Percentiles rank a stretch among this genome's conserved stretches.
Conservation (phyloP, 2,329 filamentous ascomycete genomes). For the Diaporthe vaccinii region DNA sequence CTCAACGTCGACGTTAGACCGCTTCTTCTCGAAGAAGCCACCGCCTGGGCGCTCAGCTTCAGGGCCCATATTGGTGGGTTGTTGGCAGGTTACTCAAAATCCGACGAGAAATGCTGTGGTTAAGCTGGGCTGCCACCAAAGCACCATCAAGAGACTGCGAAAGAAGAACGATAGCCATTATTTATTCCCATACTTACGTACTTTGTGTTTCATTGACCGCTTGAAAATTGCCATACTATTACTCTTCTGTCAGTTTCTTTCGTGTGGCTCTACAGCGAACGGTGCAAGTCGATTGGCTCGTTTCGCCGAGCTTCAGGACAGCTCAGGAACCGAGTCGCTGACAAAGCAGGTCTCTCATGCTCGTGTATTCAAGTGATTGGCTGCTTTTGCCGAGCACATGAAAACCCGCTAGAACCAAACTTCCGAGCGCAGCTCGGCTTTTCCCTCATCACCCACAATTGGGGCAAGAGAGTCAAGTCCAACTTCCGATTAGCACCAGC, state of each 20-base stretch:
- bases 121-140: not conserved
- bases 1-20: not conserved
- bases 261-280: not conserved
- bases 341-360: not conserved
- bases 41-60: not conserved
- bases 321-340: not conserved
- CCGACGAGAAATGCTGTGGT: not conserved
- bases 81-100: not conserved
- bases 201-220: not conserved
- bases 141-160: not conserved
- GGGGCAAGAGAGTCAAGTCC: not conserved
- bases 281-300: conserved; percentile 7
- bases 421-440: not conserved
- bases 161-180: not conserved
- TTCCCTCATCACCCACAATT: not conserved
- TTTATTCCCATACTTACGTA: conserved; percentile 3
- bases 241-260: not conserved
- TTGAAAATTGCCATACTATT: not conserved
- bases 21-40: not conserved
- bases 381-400: not conserved
- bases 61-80: not conserved
- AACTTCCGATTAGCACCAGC: conserved; percentile 5
- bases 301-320: not conserved
- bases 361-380: not conserved
- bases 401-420: not conserved